A percentile compares a stretch with the other conserved stretches of the same genome.
Conservation (phyloP, 305 asterid species). For the Fraxinus dipetala region DNA sequence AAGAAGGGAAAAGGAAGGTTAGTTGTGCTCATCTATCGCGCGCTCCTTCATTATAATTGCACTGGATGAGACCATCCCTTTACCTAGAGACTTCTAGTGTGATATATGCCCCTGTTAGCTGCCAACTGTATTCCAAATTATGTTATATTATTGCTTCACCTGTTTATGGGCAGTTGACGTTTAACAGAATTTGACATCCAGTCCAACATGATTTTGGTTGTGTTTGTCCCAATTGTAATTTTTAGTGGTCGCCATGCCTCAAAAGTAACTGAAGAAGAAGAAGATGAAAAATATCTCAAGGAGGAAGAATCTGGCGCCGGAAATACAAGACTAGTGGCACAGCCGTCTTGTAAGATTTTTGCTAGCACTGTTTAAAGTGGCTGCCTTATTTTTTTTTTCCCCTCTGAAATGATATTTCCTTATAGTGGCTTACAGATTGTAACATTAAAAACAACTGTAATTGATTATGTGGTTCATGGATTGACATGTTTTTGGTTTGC, state of each 20-base stretch:
- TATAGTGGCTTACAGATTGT: background rate
- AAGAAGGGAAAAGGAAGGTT: conserved; percentile 88
- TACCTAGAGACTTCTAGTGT: background rate
- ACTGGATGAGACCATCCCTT: background rate
- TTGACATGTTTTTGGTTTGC: background rate
- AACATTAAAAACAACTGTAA: background rate
- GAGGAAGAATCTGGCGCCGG: conserved; percentile 88
- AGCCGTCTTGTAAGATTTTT: conserved; percentile 84
- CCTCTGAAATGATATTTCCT: background rate
- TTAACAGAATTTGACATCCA: background rate
- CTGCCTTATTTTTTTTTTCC: background rate
- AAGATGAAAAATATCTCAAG: conserved; percentile 90
- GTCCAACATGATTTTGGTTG: background rate
- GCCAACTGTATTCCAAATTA: background rate
- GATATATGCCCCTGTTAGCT: background rate
- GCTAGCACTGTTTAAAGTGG: background rate
- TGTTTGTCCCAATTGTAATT: conserved; percentile 21
- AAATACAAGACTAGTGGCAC: conserved; percentile 79
- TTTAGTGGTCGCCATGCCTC: conserved; percentile 98
- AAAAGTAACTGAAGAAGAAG: conserved; percentile 95
- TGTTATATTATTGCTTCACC: background rate
- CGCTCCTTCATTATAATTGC: background rate
- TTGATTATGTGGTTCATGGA: background rate
- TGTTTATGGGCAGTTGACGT: background rate
- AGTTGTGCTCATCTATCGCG: background rate